Percentiles rank a stretch among this genome's conserved stretches.
Conservation (phyloP, 164 flowering plant species). For the Magnolia sinica region DNA sequence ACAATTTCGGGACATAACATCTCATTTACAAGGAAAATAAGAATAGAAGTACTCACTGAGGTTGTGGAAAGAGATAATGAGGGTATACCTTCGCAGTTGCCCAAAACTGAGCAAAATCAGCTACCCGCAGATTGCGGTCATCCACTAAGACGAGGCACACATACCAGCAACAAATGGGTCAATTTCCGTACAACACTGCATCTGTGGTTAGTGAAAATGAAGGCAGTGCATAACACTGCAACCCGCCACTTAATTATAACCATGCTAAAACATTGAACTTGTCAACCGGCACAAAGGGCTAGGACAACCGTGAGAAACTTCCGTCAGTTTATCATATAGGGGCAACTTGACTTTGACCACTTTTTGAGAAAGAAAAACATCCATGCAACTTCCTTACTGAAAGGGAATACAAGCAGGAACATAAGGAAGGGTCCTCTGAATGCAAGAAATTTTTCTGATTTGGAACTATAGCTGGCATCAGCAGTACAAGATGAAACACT, state of each 20-base stretch:
- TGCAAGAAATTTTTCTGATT: slow-evolving; percentile 6
- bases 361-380: not conserved
- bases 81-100: slow-evolving; percentile 53
- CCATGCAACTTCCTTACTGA: slow-evolving; percentile 7
- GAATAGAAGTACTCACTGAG: slow-evolving; percentile 31
- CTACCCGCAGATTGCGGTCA: slow-evolving; percentile 99
- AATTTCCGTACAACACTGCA: slow-evolving; percentile 93
- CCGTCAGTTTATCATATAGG: slow-evolving; percentile 11
- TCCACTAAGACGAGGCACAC: slow-evolving; percentile 80
- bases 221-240: slow-evolving; percentile 80
- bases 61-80: slow-evolving; percentile 44
- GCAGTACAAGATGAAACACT: slow-evolving; percentile 12
- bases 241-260: slow-evolving; percentile 54
- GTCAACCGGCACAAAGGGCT: slow-evolving; percentile 23
- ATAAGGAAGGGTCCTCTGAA: not conserved
- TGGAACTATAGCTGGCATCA: slow-evolving; percentile 10
- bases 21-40: not conserved
- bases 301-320: slow-evolving; percentile 17
- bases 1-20: not conserved
- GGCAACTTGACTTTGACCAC: slow-evolving; percentile 10
- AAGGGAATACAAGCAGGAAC: slow-evolving; percentile 7
- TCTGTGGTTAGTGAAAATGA: slow-evolving; percentile 79
- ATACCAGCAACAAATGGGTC: slow-evolving; percentile 95
- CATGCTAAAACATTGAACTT: slow-evolving; percentile 38
- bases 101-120: slow-evolving; percentile 96